Percentiles rank a stretch among this genome's conserved stretches.
These are phyloP conservation scores for Colletotrichum trifolii DNA, from an alignment of 2,329 filamentous ascomycete genomes.

Conservation along the genomic window DNA sequence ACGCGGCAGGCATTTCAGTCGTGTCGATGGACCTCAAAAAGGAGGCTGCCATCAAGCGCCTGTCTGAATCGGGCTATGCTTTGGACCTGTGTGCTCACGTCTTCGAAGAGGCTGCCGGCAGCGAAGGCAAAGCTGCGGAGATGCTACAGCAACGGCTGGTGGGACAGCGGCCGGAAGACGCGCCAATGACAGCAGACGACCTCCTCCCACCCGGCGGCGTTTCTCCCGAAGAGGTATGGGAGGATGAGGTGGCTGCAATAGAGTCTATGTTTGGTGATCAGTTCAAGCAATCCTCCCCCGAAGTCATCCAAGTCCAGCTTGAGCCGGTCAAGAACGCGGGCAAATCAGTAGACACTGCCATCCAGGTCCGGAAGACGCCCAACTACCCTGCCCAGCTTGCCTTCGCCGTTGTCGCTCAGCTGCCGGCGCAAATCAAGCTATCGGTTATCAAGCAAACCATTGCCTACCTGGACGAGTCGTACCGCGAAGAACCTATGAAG, in stretches of 20 bases:
- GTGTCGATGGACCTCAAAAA: constrained; percentile 83
- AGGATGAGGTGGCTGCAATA: constrained; percentile 85
- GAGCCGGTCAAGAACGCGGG: constrained; percentile 64
- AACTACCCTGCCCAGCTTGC: constrained; percentile 79
- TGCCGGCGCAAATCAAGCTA: constrained; percentile 93
- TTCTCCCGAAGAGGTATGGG: constrained; percentile 76
- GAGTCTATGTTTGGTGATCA: constrained; percentile 87
- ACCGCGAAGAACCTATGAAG: constrained; percentile 87
- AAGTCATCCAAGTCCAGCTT: constrained; percentile 77
- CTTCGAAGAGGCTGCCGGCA: constrained; percentile 74
- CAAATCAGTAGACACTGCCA: constrained; percentile 61
- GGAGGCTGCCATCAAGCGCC: constrained; percentile 84
- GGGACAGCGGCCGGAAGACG: constrained; percentile 25
- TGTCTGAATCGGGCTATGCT: constrained; percentile 87
- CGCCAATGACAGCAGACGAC: constrained; percentile 33
- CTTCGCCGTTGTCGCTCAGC: constrained; percentile 73
- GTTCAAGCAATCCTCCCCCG: constrained; percentile 69
- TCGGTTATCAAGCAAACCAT: constrained; percentile 85
- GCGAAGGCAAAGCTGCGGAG: constrained; percentile 83
- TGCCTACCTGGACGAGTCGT: constrained; percentile 74
- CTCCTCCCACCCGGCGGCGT: constrained; percentile 31
- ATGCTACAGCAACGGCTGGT: constrained; percentile 70
- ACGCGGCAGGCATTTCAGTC: constrained; percentile 89
- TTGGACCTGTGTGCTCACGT: constrained; percentile 83
- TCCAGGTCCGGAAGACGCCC: constrained; percentile 77